phyloP scores from a whole-genome alignment of 225 moss, liverwort and hornwort species.

The Anthoceros angustus region DNA sequence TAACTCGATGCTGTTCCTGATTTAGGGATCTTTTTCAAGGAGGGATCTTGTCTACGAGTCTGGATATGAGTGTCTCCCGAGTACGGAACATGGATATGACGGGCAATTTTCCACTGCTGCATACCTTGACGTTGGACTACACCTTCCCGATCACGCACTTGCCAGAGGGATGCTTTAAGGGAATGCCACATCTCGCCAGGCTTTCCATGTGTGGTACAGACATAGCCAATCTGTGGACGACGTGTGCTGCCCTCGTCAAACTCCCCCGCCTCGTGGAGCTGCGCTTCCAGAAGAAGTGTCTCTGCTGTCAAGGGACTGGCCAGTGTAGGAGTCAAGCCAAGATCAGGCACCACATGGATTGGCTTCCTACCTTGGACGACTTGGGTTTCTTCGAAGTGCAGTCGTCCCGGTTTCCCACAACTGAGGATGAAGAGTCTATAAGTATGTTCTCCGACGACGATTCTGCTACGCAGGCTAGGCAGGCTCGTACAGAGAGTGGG shows the following conservation, averaged over 20 bases:
- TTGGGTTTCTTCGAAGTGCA: constrained; percentile 34
- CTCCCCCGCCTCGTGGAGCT: constrained; percentile 46
- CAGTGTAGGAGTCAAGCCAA: constrained; percentile 38
- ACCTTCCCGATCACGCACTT: constrained; percentile 44
- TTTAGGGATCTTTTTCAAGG: constrained; percentile 51
- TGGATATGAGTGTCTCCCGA: constrained; percentile 50
- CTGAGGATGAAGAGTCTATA: constrained; percentile 45
- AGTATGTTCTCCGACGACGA: constrained; percentile 40
- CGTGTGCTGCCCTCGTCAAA: constrained; percentile 41
- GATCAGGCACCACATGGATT: constrained; percentile 16
- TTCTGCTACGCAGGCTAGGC: constrained; percentile 24
- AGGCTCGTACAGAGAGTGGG: constrained; percentile 29
- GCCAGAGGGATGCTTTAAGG: constrained; percentile 54
- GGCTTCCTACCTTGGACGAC: constrained; percentile 26
- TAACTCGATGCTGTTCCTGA: constrained; percentile 4
- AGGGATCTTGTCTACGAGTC: constrained; percentile 36
- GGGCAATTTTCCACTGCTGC: constrained; percentile 47
- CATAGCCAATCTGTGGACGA: constrained; percentile 54
- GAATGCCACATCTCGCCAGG: constrained; percentile 50
- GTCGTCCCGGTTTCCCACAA: constrained; percentile 41
- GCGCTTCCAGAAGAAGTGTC: constrained; percentile 63
- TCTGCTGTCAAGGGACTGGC: constrained; percentile 52
- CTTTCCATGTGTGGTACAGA: constrained; percentile 67
- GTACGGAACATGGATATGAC: constrained; percentile 57
- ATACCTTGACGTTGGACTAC: constrained; percentile 50